Base-by-base conservation (phyloP, 2,329 filamentous ascomycete genomes). In the Mycosphaerella sp. region DNA sequence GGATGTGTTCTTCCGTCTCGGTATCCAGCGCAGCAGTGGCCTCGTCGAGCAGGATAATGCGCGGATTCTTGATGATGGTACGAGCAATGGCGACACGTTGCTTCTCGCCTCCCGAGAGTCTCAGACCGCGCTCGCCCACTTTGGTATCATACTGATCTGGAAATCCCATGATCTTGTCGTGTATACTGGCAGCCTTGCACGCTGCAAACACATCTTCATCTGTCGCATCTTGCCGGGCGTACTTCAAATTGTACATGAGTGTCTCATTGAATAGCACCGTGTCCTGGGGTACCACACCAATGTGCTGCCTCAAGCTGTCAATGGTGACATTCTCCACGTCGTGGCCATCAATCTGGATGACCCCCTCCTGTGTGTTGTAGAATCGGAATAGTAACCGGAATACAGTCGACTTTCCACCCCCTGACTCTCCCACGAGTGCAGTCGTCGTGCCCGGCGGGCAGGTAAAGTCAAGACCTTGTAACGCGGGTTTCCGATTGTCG, bases 301-400 rank as follows among this genome's bases (percentile, higher is more conserved):
- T 96, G 68, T 91, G 86, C 56, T 82, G 81, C 62, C 93, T 84
- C 53, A 98, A 78, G n/a, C 90, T 95, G 72, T 96, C 89, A 64
- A 97, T 96, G 1, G 89, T 95, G 55, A 95, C 75, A 45, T 56
- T 60, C 69, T 87, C 83, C 46, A 96, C 87, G 67, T 96, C 83
- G 56, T 84, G 81, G 6, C 86, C 89, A 67, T 97, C 93, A 51
- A 98, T 77, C 66, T 86, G 81, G 54, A 97, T 95, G 65, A 78
- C 83, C 36, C 93, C 93, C 48, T 83, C 80, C 49, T 84, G 78
- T 51, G 85, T 82, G 67, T 96, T 95, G 76, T 97, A 98, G 72
- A 96, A 98, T 14, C 93, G 87, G 78, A 95, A 97, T 69, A 98
- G 84, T 46, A 97, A 80, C 48, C 93, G 86, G 76, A 98, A 96